These are phyloP conservation scores for Irpex lacteus DNA, from an alignment of 1,284 basidiomycete species.

Conservation along the genomic window DNA sequence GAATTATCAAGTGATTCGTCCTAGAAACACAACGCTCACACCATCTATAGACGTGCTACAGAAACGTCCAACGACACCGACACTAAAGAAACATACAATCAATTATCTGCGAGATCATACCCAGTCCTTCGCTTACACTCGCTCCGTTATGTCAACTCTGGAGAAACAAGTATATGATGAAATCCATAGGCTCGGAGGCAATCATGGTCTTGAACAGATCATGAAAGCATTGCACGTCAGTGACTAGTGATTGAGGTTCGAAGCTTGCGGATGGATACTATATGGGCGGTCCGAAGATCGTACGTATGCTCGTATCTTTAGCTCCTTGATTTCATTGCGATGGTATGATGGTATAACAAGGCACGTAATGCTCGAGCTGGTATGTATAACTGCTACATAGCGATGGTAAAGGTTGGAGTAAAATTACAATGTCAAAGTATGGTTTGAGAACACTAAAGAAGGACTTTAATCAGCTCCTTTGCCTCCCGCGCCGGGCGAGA, in stretches of 20 bases:
- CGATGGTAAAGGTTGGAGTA: background rate
- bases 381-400: background rate
- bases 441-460: conserved; percentile 9
- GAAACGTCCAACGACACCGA: conserved; percentile 79
- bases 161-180: conserved; percentile 55
- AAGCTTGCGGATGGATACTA: background rate
- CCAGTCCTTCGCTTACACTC: conserved; percentile 75
- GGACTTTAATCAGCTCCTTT: conserved; percentile 65
- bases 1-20: conserved; percentile 25
- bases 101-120: conserved; percentile 72
- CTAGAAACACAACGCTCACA: background rate
- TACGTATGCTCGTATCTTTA: no score
- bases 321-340: no score
- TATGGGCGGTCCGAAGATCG: background rate
- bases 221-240: conserved; percentile 40
- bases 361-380: no score
- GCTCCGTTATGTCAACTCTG: conserved; percentile 54
- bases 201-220: conserved; percentile 42
- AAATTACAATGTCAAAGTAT: background rate
- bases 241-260: background rate
- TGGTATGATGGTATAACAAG: no score
- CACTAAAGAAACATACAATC: conserved; percentile 79
- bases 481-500: conserved; percentile 85
- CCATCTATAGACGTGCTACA: conserved; percentile 75
- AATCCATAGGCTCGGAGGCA: conserved; percentile 59